Conservation (phyloP, 306 rosid species). For the Vigna angularis region DNA sequence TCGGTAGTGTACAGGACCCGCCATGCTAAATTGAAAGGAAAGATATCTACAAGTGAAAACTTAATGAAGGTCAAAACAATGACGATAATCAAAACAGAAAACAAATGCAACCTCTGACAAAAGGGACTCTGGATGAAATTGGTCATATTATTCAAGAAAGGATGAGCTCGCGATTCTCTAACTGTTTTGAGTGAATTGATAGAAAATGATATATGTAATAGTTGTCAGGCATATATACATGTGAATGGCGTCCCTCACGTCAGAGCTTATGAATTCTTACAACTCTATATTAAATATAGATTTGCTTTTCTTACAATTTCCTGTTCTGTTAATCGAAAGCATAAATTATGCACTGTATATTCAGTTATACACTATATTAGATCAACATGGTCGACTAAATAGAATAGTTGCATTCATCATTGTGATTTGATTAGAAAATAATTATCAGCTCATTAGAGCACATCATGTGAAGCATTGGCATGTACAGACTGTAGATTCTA, state of each 20-base stretch:
- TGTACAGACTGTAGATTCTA: not conserved
- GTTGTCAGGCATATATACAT: not conserved
- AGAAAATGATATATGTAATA: not conserved
- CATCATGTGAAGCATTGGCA: slow-evolving; percentile 9
- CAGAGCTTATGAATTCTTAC: slow-evolving; percentile 2
- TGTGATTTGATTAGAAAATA: slow-evolving; percentile 16
- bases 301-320: not conserved
- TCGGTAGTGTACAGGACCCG: slow-evolving; percentile 71
- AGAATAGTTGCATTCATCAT: slow-evolving; percentile 14
- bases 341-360: slow-evolving; percentile 10
- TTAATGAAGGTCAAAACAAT: slow-evolving; percentile 26
- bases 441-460: slow-evolving; percentile 29
- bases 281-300: slow-evolving; percentile 1
- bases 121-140: slow-evolving; percentile 31
- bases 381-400: not conserved
- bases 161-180: slow-evolving; percentile 5
- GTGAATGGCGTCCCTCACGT: slow-evolving; percentile 19
- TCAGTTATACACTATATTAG: not conserved
- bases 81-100: slow-evolving; percentile 36
- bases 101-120: slow-evolving; percentile 17
- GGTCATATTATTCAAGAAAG: not conserved
- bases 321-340: slow-evolving; percentile 8
- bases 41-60: slow-evolving; percentile 29
- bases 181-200: slow-evolving; percentile 25
- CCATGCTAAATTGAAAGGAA: slow-evolving; percentile 63